phyloP scores from a whole-genome alignment of 257 asterid genomes.

The Thymus mandschuricus region DNA sequence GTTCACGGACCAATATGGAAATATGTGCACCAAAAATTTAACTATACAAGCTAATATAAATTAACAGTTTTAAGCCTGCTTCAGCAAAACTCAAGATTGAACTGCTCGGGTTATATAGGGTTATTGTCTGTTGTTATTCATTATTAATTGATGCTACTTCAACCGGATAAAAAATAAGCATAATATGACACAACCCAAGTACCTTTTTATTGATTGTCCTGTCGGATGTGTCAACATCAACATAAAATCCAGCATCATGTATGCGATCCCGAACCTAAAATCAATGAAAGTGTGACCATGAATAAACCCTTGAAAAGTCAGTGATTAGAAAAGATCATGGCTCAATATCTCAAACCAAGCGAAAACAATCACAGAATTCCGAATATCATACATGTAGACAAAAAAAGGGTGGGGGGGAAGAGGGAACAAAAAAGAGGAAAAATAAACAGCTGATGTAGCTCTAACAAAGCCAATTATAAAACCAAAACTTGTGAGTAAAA shows the following conservation, averaged over 20 bases:
- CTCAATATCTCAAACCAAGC: constrained; percentile 1
- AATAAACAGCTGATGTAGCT: constrained; percentile 1
- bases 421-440: background rate
- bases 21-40: too few relatives aligned
- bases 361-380: background rate
- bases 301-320: background rate
- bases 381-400: constrained; percentile 1
- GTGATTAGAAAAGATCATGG: background rate
- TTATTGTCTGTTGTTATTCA: too few relatives aligned
- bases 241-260: constrained; percentile 78
- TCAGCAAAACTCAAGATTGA: too few relatives aligned
- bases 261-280: constrained; percentile 71
- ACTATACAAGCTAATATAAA: too few relatives aligned
- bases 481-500: background rate
- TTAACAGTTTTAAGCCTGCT: too few relatives aligned
- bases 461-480: background rate
- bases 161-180: background rate
- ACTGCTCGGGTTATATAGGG: too few relatives aligned
- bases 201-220: constrained; percentile 96
- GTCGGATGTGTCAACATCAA: constrained; percentile 87
- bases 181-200: background rate
- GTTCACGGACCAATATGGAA: too few relatives aligned
- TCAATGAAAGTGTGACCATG: constrained; percentile 5
- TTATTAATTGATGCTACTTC: background rate
- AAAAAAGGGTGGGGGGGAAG: background rate